Percentiles rank a stretch among this genome's conserved stretches.
phyloP scores from a whole-genome alignment of 225 moss, liverwort and hornwort genomes.

The Takakia lepidozioides region DNA sequence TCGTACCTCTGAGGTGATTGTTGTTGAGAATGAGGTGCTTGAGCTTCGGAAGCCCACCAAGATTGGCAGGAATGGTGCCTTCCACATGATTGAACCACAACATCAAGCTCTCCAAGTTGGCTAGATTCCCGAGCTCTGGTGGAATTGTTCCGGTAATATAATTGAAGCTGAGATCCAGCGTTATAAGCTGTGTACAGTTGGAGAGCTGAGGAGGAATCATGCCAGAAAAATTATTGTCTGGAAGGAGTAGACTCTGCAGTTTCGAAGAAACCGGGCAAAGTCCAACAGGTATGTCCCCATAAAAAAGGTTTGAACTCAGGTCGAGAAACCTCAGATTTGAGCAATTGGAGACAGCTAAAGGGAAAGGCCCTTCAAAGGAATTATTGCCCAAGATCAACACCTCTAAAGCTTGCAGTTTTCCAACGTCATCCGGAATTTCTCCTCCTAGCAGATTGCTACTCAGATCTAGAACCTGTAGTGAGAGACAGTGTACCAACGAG shows the following conservation, averaged over 20 bases:
- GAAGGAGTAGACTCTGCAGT: constrained; percentile 1
- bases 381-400: neutral
- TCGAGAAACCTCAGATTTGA: constrained; percentile 3
- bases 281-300: constrained; percentile 1
- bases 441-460: constrained; percentile 3
- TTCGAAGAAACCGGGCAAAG: constrained; percentile 1
- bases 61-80: constrained; percentile 6
- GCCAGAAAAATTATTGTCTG: constrained; percentile 5
- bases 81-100: constrained; percentile 9
- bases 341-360: constrained; percentile 2
- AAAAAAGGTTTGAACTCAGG: constrained; percentile 6
- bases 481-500: neutral
- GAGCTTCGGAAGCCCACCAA: neutral
- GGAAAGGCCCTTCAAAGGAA: constrained; percentile 3
- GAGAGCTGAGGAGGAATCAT: constrained; percentile 1
- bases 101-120: constrained; percentile 8
- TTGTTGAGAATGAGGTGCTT: constrained; percentile 14
- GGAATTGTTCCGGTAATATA: constrained; percentile 4
- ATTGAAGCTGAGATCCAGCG: constrained; percentile 7
- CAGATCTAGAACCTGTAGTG: neutral
- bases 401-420: neutral
- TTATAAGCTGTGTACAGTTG: constrained; percentile 1
- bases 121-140: neutral
- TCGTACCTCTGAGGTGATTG: constrained; percentile 7
- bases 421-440: neutral